phyloP scores from a whole-genome alignment of 169 alveolate species.

The Eimeria praecox region DNA sequence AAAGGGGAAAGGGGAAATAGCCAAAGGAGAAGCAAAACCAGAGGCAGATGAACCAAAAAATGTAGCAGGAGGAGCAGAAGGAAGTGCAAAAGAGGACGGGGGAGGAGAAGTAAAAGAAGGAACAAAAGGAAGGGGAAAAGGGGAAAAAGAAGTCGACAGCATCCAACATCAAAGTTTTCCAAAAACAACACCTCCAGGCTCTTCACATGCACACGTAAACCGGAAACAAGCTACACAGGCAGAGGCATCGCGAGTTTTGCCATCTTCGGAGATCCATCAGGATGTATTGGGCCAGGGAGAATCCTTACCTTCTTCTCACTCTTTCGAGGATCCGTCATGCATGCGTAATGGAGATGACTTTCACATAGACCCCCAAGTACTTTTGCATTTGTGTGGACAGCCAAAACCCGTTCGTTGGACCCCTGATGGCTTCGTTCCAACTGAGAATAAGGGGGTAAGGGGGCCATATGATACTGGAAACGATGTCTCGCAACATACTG shows the following conservation, averaged over 20 bases:
- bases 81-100: neutral
- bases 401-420: slow-evolving; percentile 50
- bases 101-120: neutral
- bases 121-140: neutral
- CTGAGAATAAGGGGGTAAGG: neutral
- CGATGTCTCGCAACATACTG: neutral
- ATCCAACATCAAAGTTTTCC: neutral
- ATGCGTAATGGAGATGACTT: neutral
- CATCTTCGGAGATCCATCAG: neutral
- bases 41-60: neutral
- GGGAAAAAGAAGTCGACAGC: too few species aligned
- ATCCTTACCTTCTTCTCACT: neutral
- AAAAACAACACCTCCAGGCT: neutral
- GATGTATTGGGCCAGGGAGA: neutral
- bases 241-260: neutral
- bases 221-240: neutral
- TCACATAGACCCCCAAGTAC: neutral
- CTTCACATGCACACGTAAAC: neutral
- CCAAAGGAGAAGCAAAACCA: neutral
- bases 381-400: slow-evolving; percentile 68
- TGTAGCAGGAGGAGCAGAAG: neutral
- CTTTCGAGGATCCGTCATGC: neutral
- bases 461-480: neutral
- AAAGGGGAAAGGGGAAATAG: neutral
- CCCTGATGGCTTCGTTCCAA: neutral